phyloP scores from a whole-genome alignment of 352 stramenopile species.

The Phytophthora colocasiae region DNA sequence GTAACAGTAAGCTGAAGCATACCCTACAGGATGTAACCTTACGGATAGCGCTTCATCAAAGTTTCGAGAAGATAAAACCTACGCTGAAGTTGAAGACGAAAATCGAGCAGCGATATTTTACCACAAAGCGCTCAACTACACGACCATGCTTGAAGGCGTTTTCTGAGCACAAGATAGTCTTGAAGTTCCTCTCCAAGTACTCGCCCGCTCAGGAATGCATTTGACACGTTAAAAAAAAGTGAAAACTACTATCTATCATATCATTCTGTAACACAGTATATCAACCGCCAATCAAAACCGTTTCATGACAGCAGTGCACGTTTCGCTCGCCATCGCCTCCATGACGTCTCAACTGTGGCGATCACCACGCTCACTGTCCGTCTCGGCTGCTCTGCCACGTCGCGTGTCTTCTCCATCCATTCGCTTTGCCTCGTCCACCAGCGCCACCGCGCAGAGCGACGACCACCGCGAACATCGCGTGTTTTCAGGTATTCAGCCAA shows the following conservation, averaged over 20 bases:
- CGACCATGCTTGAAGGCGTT: no score
- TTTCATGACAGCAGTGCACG: not conserved
- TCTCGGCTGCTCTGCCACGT: not conserved
- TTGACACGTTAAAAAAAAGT: no score
- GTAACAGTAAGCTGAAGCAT: no score
- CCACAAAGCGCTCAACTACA: no score
- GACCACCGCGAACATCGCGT: conserved; percentile 77
- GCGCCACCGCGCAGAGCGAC: conserved; percentile 8
- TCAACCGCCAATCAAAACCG: conserved; percentile 9
- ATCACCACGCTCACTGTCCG: conserved; percentile 1
- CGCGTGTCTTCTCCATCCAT: not conserved
- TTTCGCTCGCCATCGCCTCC: conserved; percentile 6
- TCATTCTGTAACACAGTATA: not conserved
- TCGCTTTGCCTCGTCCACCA: conserved; percentile 7
- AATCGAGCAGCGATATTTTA: no score
- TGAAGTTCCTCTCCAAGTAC: no score
- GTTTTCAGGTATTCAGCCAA: conserved; percentile 98
- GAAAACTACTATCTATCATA: conserved; percentile 1
- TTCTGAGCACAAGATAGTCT: no score
- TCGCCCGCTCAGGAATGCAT: no score
- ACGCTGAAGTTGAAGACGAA: no score
- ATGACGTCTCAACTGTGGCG: conserved; percentile 28
- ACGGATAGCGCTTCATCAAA: no score
- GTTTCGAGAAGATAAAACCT: no score
- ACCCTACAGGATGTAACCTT: no score